Evolutionary conservation across 116 monocot genomes (phyloP).

Genomic region (Trichopus zeylanicus): DNA sequence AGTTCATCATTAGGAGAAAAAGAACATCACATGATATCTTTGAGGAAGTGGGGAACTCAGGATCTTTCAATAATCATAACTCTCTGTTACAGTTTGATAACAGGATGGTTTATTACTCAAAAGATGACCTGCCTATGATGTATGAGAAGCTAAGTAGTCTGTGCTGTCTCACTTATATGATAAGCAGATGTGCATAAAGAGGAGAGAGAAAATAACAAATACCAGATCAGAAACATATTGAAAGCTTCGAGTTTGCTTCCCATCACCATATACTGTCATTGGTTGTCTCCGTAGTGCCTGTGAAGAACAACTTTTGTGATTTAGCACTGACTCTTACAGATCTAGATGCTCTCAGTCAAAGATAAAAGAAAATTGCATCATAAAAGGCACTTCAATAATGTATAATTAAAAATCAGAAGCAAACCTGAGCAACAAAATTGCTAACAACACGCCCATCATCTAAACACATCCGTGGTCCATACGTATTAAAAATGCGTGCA

Average conservation of each 20-base stretch:
- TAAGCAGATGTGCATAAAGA: background rate
- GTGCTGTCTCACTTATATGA: no score
- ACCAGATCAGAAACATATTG: slow-evolving; percentile 59
- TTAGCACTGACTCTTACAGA: background rate
- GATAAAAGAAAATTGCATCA: background rate
- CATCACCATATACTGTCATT: slow-evolving; percentile 68
- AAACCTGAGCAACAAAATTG: slow-evolving; percentile 64
- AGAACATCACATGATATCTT: no score
- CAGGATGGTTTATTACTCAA: no score
- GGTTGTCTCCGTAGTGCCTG: slow-evolving; percentile 59
- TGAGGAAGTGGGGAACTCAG: no score
- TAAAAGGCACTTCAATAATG: background rate
- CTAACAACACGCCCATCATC: slow-evolving; percentile 69
- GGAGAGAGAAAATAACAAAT: background rate
- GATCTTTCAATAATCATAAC: no score
- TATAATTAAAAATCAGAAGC: background rate
- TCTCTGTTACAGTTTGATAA: background rate
- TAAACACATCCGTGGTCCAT: slow-evolving; percentile 72
- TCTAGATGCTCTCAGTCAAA: background rate
- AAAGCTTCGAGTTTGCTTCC: slow-evolving; percentile 69
- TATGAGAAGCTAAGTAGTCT: no score
- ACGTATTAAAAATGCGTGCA: slow-evolving; percentile 73
- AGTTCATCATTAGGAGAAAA: no score
- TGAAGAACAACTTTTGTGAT: background rate
- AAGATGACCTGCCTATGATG: no score